phyloP scores from a whole-genome alignment of 176 grass and related monocot species.

The Paspalum notatum region DNA sequence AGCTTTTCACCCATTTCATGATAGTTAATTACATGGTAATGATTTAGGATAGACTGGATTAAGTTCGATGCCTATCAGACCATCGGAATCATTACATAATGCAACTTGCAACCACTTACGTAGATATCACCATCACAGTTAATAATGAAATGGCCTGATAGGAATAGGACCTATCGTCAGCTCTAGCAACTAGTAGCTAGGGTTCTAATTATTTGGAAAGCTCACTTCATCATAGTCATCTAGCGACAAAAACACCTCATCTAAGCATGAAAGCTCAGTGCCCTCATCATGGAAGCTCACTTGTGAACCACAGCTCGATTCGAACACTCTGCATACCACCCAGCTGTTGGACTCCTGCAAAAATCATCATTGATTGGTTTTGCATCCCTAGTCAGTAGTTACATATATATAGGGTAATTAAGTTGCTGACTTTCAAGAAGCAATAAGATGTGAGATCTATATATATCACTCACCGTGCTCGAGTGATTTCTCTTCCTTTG shows the following conservation, averaged over 20 bases:
- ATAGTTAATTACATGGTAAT: constrained; percentile 39
- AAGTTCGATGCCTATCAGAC: constrained; percentile 35
- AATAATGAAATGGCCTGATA: constrained; percentile 40
- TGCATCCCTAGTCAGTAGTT: neutral
- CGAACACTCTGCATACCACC: constrained; percentile 75
- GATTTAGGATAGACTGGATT: constrained; percentile 38
- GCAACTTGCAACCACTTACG: constrained; percentile 39
- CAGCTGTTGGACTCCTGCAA: constrained; percentile 71
- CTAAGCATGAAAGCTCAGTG: constrained; percentile 79
- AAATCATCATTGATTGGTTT: constrained; percentile 12
- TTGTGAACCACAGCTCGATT: constrained; percentile 60
- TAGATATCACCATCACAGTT: constrained; percentile 29
- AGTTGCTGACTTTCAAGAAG: neutral
- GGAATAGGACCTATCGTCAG: constrained; percentile 29
- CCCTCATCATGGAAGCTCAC: constrained; percentile 69
- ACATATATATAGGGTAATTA: neutral
- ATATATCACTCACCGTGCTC: constrained; percentile 51
- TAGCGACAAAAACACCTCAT: constrained; percentile 91
- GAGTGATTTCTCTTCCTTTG: constrained; percentile 55
- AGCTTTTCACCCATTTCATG: constrained; percentile 16
- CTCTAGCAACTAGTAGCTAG: constrained; percentile 30
- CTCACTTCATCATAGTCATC: constrained; percentile 90
- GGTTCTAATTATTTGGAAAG: constrained; percentile 63
- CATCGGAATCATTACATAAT: constrained; percentile 39
- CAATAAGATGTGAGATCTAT: neutral